These are phyloP conservation scores for Sporothrix brunneoviolacea DNA, from an alignment of 2,329 filamentous ascomycete species.

Conservation along the genomic window DNA sequence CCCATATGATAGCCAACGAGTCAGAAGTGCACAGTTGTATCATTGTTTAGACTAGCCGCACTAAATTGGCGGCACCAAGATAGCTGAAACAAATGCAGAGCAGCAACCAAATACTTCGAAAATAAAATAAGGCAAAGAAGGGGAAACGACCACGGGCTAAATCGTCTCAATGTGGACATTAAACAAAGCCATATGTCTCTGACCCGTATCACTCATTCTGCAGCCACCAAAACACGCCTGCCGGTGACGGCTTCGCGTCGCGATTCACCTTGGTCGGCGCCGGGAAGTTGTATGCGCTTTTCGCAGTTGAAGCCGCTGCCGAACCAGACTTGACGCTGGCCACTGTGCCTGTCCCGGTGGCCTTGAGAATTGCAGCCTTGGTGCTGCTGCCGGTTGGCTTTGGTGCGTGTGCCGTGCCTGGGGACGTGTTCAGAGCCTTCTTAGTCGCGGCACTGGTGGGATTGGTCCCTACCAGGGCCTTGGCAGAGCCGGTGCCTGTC, in stretches of 20 bases:
- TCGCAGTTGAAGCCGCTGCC: background rate
- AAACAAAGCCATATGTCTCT: no score
- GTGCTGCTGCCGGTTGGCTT: background rate
- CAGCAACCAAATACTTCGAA: no score
- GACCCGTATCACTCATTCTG: background rate
- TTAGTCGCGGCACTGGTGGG: no score
- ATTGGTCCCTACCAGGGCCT: background rate
- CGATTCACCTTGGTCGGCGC: background rate
- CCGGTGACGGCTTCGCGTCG: background rate
- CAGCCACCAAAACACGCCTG: background rate
- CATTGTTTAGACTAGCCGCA: no score
- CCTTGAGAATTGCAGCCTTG: background rate
- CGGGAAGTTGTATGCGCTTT: background rate
- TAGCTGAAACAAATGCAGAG: no score
- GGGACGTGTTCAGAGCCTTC: no score
- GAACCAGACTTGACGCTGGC: background rate
- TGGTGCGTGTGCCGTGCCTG: background rate
- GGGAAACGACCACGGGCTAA: no score
- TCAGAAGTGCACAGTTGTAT: no score
- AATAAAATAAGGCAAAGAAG: no score
- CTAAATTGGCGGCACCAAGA: no score
- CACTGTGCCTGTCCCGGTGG: background rate
- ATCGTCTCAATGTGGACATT: no score
- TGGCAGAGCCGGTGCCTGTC: background rate
- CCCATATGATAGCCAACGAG: no score